Percentiles rank a stretch among this genome's conserved stretches.
Conservation (phyloP, 331 rosid species). For the Malus hybrid region DNA sequence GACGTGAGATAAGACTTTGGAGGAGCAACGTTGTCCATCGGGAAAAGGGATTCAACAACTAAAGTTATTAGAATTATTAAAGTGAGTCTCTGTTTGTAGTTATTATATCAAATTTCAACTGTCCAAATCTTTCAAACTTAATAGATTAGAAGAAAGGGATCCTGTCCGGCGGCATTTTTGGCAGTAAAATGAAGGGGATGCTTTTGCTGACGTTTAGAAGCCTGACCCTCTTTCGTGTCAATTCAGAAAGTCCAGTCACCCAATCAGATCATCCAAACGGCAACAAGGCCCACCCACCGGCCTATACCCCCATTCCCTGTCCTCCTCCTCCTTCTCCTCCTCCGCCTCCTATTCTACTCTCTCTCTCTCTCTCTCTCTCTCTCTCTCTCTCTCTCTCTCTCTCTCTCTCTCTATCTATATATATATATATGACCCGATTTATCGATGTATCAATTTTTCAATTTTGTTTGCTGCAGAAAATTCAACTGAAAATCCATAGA, state of each 20-base stretch:
- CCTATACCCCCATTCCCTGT: background rate
- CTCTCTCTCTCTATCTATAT: no score
- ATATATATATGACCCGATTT: background rate
- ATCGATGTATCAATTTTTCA: background rate
- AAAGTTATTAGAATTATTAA: no score
- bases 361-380: background rate
- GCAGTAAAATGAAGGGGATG: constrained; percentile 1
- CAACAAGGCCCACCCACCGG: constrained; percentile 10
- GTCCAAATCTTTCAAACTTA: fast-evolving
- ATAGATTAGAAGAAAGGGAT: no score
- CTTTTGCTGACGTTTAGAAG: constrained; percentile 19
- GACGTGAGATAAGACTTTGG: constrained; percentile 5
- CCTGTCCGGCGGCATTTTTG: background rate
- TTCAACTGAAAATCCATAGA: background rate
- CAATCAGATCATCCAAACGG: constrained; percentile 14
- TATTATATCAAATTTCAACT: fast-evolving
- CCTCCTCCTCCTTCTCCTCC: background rate
- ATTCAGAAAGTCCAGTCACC: constrained; percentile 8
- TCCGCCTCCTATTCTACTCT: background rate
- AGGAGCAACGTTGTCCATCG: background rate
- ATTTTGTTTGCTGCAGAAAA: background rate
- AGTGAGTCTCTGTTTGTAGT: fast-evolving
- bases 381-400: no score
- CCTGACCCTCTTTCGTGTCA: background rate
- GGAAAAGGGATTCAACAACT: no score